Conservation (phyloP, 148 eudicot species). For the Camellia granthamiana region DNA sequence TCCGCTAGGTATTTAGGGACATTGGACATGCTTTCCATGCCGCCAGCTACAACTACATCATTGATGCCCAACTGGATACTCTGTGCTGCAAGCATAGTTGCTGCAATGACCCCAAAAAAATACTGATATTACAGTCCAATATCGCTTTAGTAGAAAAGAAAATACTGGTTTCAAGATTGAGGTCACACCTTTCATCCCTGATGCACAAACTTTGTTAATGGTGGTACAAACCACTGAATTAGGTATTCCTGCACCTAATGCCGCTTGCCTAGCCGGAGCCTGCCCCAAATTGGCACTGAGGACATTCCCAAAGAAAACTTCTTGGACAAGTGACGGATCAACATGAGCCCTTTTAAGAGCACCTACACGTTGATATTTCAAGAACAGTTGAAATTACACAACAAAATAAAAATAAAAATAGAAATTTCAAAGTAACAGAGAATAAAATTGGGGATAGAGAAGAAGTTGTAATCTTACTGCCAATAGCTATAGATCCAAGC, state of each 20-base stretch:
- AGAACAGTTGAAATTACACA: conserved; percentile 1
- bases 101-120: conserved; percentile 40
- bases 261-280: conserved; percentile 99
- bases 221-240: conserved; percentile 84
- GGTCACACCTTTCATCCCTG: conserved; percentile 85
- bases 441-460: neutral
- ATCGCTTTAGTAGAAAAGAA: neutral
- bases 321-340: conserved; percentile 94
- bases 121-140: neutral
- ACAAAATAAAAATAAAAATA: neutral
- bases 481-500: conserved; percentile 85
- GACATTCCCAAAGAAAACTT: conserved; percentile 92
- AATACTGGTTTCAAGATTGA: neutral
- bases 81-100: conserved; percentile 95
- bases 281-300: conserved; percentile 95
- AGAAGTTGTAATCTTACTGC: conserved; percentile 41
- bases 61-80: conserved; percentile 92
- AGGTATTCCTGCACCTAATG: conserved; percentile 92
- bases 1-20: conserved; percentile 88
- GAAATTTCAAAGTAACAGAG: neutral
- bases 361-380: conserved; percentile 41
- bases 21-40: conserved; percentile 99
- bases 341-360: conserved; percentile 87
- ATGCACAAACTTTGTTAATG: conserved; percentile 96
- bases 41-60: conserved; percentile 96